Base-by-base conservation (phyloP, 164 flowering plant genomes). In the Cinnamomum micranthum region DNA sequence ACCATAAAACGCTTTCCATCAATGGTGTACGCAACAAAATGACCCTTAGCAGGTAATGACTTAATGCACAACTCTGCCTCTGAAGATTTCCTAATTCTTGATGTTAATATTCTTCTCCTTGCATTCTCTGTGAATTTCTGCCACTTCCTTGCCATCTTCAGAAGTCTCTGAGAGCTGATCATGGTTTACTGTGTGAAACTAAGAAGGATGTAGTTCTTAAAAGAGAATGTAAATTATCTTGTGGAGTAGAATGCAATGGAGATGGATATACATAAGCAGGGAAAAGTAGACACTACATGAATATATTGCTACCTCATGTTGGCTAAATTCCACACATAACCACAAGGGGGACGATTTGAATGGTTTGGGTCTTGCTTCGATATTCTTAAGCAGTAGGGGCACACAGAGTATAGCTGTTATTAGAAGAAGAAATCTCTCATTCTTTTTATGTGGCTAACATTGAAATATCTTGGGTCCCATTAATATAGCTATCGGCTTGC, bases 1-100 rank as follows among this genome's bases (percentile, higher is more conserved):
- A 82, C 77, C 13, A 79, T 80, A 84, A 80, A 82, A 69, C 85
- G 71, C 59, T 71, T 82, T 5, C 80, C 81, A 51, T 84, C 85
- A 35, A 65, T 80, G 1, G 87, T 77, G 71, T 84, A 82, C 23
- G 82, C 78, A 58, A 79, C 82, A 75, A 41, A 78, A 67, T 81
- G 77, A 0, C 84, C 82, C 77, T 79, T 79, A n/a, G 69, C 71
- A 17, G 80, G 74, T 50, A 71, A 1, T 6, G 69, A 67, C 28
- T 67, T 33, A 9, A n/a, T 64, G 10, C 50, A 41, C 6, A 22
- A 6, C 0, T 51, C 33, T 19, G 25, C 65, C 51, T 24, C 28
- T 31, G n/a, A 41, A 9, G 15, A 28, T 3, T 9, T 28, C 35
- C 33, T 58, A 13, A 20, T 13, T 23, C 74, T 75, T 22, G 74